A percentile compares a stretch with the other conserved stretches of the same genome.
phyloP scores from a whole-genome alignment of 495 filamentous ascomycete genomes.

The Penicillium simplicissimum region DNA sequence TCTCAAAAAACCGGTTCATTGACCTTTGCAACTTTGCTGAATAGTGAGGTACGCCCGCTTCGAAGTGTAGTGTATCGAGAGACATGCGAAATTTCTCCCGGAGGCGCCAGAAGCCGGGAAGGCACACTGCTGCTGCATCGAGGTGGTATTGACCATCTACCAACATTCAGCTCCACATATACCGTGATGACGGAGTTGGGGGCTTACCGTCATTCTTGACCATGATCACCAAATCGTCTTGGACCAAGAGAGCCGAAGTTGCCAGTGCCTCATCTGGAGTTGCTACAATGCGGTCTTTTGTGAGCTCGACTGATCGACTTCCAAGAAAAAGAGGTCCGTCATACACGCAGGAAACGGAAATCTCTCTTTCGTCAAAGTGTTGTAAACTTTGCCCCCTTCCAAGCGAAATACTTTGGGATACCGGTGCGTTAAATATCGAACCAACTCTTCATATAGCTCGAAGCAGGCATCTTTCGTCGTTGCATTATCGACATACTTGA shows the following conservation, averaged over 20 bases:
- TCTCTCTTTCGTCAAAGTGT: conserved; percentile 61
- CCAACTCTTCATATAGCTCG: conserved; percentile 69
- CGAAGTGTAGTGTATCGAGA: conserved; percentile 69
- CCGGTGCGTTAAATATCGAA: conserved; percentile 65
- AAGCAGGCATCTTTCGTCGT: conserved; percentile 62
- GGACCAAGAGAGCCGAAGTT: conserved; percentile 62
- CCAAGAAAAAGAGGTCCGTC: conserved; percentile 17
- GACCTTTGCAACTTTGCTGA: conserved; percentile 69
- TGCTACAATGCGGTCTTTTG: neutral
- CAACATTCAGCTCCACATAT: neutral
- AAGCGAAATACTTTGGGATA: conserved; percentile 64
- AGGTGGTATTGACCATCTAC: conserved; percentile 70
- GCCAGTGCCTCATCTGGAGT: conserved; percentile 59
- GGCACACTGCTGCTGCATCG: conserved; percentile 66
- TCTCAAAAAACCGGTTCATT: conserved; percentile 66
- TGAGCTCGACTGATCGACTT: neutral
- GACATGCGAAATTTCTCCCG: conserved; percentile 75
- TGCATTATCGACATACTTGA: conserved; percentile 26
- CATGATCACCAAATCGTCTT: conserved; percentile 79
- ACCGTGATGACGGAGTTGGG: neutral
- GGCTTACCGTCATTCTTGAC: conserved; percentile 54
- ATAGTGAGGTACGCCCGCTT: conserved; percentile 71
- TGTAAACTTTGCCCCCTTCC: conserved; percentile 60
- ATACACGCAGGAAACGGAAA: conserved; percentile 64
- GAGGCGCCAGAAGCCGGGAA: conserved; percentile 76